Evolutionary conservation across 495 filamentous ascomycete species (phyloP).

Genomic region (Annulohypoxylon bovei): DNA sequence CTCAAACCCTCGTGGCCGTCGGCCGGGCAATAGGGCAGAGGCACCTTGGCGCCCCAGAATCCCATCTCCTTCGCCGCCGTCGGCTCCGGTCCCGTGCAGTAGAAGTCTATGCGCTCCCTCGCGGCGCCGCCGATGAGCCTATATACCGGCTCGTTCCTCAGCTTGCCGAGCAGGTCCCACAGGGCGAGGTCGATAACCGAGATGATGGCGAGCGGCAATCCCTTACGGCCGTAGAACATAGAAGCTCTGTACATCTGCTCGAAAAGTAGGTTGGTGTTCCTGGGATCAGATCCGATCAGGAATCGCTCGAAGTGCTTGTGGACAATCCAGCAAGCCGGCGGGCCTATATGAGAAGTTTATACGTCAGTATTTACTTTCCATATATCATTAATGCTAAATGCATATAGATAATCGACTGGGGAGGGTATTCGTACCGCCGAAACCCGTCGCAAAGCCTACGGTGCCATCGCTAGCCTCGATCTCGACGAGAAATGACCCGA

Average conservation of each 20-base stretch:
- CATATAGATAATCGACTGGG: neutral
- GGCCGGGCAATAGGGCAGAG: conserved; percentile 86
- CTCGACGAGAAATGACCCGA: conserved; percentile 94
- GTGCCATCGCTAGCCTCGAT: conserved; percentile 88
- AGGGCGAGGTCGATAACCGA: conserved; percentile 91
- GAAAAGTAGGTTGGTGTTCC: conserved; percentile 87
- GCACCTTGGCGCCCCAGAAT: conserved; percentile 89
- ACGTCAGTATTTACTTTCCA: neutral
- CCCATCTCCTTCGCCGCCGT: conserved; percentile 80
- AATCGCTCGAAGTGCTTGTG: conserved; percentile 92
- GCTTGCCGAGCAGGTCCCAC: conserved; percentile 91
- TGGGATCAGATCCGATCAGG: conserved; percentile 85
- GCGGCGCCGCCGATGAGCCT: conserved; percentile 91
- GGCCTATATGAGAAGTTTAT: conserved; percentile 53
- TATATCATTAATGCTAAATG: neutral
- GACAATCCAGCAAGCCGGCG: conserved; percentile 91
- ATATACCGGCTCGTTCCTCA: conserved; percentile 92
- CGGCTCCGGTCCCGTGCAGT: conserved; percentile 92
- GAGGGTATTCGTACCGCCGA: conserved; percentile 68
- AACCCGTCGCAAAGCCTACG: conserved; percentile 91
- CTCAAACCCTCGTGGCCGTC: conserved; percentile 81
- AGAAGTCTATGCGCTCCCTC: conserved; percentile 82
- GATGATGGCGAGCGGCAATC: conserved; percentile 87
- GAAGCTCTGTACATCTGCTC: conserved; percentile 96
- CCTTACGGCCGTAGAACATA: conserved; percentile 96